Base-by-base conservation (phyloP, 495 filamentous ascomycete genomes). In the Delitschia confertaspora region DNA sequence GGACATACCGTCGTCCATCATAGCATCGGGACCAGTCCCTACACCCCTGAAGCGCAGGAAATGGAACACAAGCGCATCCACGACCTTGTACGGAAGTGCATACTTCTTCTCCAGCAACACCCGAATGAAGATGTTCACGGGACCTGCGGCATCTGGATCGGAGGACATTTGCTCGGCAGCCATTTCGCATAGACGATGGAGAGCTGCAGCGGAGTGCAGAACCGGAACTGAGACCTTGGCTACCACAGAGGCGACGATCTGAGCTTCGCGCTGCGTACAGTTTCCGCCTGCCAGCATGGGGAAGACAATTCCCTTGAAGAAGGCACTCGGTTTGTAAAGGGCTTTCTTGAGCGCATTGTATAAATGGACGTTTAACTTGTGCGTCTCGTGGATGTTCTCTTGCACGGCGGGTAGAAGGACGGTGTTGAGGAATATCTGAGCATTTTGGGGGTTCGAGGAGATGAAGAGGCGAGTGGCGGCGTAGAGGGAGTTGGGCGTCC, bases 231-330 rank as follows among this genome's bases (percentile, higher is more conserved):
- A 80, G 23, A 94, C 78, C 10, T 85, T 73, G 1, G 83, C 74
- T 11, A 95, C 70, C 9, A 94, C 85, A 20, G 78, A 84, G 2
- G 81, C 81, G 30, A 98, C 71, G 53, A 96, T 95, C 50, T 87
- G 79, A 1, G 91, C 91, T 65, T 98, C 91, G 23, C 88, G 75
- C 32, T 96, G 65, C 3, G 88, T 89, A 67, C 87, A 93, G 20
- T 78, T 85, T 7, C 83, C 70, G 41, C 74, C 75, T 11, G 71
- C 72, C 0, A 89, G 80, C 8, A 98, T 71, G 3, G 93, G 93
- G 57, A 96, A 96, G 4, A 98, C 69, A 49, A 96, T 76, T 1
- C 91, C 91, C 62, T 95, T 95, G 71, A 99, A 96, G 66, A 93
- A 99, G 17, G 86, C 85, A 0, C 86, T 83, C 2, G 91, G 93